Evolutionary conservation across 352 stramenopile genomes (phyloP), one percentile per base, ranked within the genome.

Genomic region (Aphanomyces euteiches): DNA sequence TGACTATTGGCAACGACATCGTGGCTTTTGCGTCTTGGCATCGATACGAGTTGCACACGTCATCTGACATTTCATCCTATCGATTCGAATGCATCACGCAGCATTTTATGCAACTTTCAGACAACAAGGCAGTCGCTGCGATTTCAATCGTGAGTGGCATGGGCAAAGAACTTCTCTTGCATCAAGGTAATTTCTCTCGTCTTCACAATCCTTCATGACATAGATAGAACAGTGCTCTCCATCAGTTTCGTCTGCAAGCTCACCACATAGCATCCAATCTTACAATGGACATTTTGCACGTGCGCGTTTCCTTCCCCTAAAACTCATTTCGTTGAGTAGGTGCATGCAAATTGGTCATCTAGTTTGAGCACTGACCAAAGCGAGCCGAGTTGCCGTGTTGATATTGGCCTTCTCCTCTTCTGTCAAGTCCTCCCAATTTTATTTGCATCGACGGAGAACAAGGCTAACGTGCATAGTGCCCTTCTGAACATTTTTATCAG

Each of bases 121-220:
- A 69, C 6, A 47, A 28, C 1, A 15, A 47, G n/a, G 37, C 57
- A 5, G 41, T 40, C 34, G 34, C 63, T 38, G 63, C 63, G 37
- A 69, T 69, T 15, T 41, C 63, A 28, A 69, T 47, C 10, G 50
- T 69, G 5, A 60, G 63, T 40, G 38, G 34, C 63, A 12, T 69
- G 10, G 63, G 63, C 10, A 69, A 69, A 28, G 63, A 69, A 43
- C 45, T 69, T 4, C 50, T 69, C 12, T 38, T 37, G 3, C 63
- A 69, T 19, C 63, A 69, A 69, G 63, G 63, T 69, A 66, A 60
- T 13, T 19, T 36, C 5, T 28, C 28, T 28, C 28, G 28, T 28
- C 28, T 28, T 28, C 28, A 28, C 28, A 28, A 28, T 28, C 28
- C 28, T 28, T 28, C 28, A 28, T 28, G 28, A 2, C 28, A 28